These are phyloP conservation scores for Glycine latifolia DNA, from an alignment of 306 rosid species.

Conservation along the genomic window DNA sequence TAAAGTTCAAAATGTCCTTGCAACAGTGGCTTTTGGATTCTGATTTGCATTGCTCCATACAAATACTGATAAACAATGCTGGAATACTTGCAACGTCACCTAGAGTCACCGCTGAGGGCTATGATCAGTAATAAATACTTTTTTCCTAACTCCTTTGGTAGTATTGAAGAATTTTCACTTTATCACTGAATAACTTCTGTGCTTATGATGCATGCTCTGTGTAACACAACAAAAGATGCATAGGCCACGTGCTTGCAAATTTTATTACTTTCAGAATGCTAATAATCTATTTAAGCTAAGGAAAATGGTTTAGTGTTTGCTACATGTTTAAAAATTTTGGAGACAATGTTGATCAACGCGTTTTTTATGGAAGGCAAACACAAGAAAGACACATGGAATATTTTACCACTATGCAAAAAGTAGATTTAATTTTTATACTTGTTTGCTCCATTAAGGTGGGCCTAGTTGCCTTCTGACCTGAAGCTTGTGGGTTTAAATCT, in stretches of 20 bases:
- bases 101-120: conserved; percentile 77
- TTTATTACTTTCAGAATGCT: conserved; percentile 38
- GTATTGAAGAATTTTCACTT: conserved; percentile 10
- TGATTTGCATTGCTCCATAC: conserved; percentile 80
- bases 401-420: conserved; percentile 21
- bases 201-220: conserved; percentile 15
- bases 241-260: conserved; percentile 10
- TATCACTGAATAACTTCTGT: conserved; percentile 31
- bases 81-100: conserved; percentile 88
- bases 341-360: conserved; percentile 21
- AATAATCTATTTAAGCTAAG: conserved; percentile 35
- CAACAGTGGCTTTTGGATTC: conserved; percentile 79
- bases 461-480: neutral
- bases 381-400: conserved; percentile 4
- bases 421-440: conserved; percentile 23
- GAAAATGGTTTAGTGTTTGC: conserved; percentile 5
- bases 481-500: neutral
- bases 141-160: conserved; percentile 25
- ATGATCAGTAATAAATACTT: conserved; percentile 69
- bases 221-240: conserved; percentile 7
- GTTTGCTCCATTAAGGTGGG: neutral
- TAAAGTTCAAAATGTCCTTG: conserved; percentile 65
- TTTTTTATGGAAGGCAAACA: conserved; percentile 33
- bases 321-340: conserved; percentile 25
- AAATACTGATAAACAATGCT: conserved; percentile 84